phyloP scores from a whole-genome alignment of 2,329 filamentous ascomycete species.

The Aspergillus cejpii region DNA sequence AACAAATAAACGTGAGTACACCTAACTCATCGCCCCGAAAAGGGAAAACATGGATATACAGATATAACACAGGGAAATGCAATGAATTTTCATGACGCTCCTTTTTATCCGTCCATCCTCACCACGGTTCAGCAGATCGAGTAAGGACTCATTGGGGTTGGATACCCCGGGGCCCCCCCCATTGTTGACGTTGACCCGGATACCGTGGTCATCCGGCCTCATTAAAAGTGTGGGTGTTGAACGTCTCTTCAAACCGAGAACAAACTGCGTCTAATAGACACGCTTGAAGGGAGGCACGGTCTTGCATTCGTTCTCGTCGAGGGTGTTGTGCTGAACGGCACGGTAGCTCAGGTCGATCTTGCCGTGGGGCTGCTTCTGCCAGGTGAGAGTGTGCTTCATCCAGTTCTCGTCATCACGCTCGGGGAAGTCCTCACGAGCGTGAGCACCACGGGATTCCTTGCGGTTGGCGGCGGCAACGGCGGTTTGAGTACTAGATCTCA shows the following conservation, averaged over 20 bases:
- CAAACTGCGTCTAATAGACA: constrained; percentile 42
- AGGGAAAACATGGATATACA: constrained; percentile 36
- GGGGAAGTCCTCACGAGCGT: constrained; percentile 93
- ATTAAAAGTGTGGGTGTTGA: background rate
- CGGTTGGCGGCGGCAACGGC: constrained; percentile 83
- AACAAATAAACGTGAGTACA: constrained; percentile 27
- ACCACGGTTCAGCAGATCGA: background rate
- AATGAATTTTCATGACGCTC: constrained; percentile 28
- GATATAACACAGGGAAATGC: constrained; percentile 31
- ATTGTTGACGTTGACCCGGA: background rate
- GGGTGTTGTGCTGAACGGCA: constrained; percentile 69
- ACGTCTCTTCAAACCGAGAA: background rate
- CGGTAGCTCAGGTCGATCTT: constrained; percentile 83
- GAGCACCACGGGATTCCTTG: constrained; percentile 94
- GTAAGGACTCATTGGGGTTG: background rate
- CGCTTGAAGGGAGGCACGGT: constrained; percentile 90
- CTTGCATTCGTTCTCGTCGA: constrained; percentile 96
- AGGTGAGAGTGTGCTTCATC: constrained; percentile 99
- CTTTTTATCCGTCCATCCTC: constrained; percentile 22
- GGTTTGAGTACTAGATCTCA: constrained; percentile 65
- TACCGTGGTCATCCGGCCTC: background rate
- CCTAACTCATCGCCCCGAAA: constrained; percentile 34
- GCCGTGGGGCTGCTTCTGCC: constrained; percentile 87
- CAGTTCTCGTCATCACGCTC: constrained; percentile 92
- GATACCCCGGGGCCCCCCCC: background rate